A percentile compares a stretch with the other conserved stretches of the same genome.
phyloP scores from a whole-genome alignment of 1,284 basidiomycete species.

The Papiliotrema laurentii region DNA sequence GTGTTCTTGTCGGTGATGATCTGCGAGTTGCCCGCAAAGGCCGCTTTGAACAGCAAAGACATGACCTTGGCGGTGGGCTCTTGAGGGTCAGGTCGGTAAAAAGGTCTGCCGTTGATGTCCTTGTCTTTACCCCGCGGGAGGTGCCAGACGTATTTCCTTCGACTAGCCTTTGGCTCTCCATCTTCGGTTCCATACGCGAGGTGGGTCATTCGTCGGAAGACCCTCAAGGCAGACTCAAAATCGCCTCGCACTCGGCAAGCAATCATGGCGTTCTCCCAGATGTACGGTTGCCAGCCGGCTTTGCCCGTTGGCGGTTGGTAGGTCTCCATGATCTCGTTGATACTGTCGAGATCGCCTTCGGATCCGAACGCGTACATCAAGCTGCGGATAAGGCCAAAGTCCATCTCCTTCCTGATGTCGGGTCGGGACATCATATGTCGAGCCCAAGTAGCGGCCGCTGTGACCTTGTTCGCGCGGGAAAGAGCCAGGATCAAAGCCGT shows the following conservation, averaged over 20 bases:
- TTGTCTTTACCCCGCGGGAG: background rate
- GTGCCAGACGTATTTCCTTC: background rate
- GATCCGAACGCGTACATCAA: slow-evolving; percentile 16
- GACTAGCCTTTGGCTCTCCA: background rate
- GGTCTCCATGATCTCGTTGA: slow-evolving; percentile 15
- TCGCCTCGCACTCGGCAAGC: slow-evolving; percentile 21
- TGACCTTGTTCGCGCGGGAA: slow-evolving; percentile 10
- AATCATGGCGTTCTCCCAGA: slow-evolving; percentile 18
- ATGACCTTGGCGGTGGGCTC: slow-evolving; percentile 2
- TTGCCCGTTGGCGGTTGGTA: slow-evolving; percentile 17
- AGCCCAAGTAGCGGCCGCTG: slow-evolving; percentile 25
- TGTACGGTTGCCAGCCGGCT: slow-evolving; percentile 21
- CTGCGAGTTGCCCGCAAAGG: background rate
- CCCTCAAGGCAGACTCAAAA: slow-evolving; percentile 20
- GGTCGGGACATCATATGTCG: slow-evolving; percentile 18
- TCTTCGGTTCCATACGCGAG: slow-evolving; percentile 15
- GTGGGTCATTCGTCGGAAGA: slow-evolving; percentile 21
- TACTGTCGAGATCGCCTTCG: slow-evolving; percentile 12
- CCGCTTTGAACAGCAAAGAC: slow-evolving; percentile 4
- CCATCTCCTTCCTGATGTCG: slow-evolving; percentile 7
- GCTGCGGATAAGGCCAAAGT: slow-evolving; percentile 19
- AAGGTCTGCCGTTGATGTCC: background rate
- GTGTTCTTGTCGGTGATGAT: background rate
- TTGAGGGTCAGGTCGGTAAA: background rate
- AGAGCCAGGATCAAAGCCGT: slow-evolving; percentile 23